Conservation (phyloP, 2,329 filamentous ascomycete species). For the Aspergillus thermomutatus region DNA sequence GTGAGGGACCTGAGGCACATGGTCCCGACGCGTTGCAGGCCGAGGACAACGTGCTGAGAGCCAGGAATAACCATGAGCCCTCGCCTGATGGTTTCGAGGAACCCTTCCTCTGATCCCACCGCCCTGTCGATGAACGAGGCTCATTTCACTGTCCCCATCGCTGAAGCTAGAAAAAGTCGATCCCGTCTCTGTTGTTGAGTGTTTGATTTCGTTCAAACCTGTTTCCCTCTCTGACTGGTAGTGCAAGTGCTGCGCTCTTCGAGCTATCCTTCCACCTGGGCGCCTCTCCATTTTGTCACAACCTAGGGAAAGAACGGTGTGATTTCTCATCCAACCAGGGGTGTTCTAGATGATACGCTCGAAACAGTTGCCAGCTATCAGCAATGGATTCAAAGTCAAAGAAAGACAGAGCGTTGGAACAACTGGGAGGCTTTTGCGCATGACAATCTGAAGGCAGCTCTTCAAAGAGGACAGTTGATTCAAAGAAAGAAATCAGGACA, state of each 20-base stretch:
- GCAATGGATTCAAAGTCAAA: neutral
- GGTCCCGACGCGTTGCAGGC: neutral
- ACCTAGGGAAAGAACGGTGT: neutral
- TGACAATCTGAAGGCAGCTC: neutral
- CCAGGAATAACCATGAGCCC: neutral
- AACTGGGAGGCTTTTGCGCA: neutral
- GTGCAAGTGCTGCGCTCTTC: neutral
- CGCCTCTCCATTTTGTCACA: neutral
- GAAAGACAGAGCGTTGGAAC: neutral
- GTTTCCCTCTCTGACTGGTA: neutral
- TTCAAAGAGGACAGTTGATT: neutral
- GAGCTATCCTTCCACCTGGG: neutral
- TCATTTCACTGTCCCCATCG: neutral
- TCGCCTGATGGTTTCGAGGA: neutral
- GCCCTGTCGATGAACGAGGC: neutral
- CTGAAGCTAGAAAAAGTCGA: neutral
- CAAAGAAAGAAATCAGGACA: neutral
- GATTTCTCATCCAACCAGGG: neutral
- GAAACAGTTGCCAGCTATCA: neutral
- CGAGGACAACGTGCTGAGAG: neutral
- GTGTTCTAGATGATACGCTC: neutral
- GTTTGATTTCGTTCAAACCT: neutral
- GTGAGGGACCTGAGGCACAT: neutral
- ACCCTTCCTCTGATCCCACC: neutral
- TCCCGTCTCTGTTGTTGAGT: neutral